Conservation (phyloP, 129 eudicot genomes). For the Deinandra increscens region DNA sequence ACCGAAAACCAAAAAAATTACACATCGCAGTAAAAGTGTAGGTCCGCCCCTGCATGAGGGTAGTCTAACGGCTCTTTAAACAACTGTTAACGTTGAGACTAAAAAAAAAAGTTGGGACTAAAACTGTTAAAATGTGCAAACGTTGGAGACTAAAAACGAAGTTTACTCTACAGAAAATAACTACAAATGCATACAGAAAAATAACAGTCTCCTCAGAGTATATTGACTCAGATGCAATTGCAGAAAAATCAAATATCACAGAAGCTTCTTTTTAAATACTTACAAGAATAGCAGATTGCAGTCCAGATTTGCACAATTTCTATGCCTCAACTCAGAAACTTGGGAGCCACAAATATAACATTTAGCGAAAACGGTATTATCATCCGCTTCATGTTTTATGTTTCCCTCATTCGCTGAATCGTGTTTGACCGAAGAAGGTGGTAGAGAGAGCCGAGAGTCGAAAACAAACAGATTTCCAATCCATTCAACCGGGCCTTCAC, state of each 20-base stretch:
- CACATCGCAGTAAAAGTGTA: too few relatives aligned
- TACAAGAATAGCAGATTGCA: conserved; percentile 92
- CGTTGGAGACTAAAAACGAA: too few relatives aligned
- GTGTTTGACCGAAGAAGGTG: conserved; percentile 64
- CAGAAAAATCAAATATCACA: background rate
- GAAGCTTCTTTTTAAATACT: conserved; percentile 31
- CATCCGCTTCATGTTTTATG: conserved; percentile 26
- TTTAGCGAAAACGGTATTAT: conserved; percentile 54
- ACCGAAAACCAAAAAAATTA: too few relatives aligned
- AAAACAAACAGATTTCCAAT: conserved; percentile 87
- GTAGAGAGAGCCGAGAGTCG: conserved; percentile 86
- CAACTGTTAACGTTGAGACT: too few relatives aligned
- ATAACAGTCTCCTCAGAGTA: too few relatives aligned
- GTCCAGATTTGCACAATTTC: conserved; percentile 94
- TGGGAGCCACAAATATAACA: conserved; percentile 82
- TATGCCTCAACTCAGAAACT: conserved; percentile 83
- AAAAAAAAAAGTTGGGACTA: too few relatives aligned
- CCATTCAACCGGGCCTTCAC: conserved; percentile 82
- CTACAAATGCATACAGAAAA: too few relatives aligned
- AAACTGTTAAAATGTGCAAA: too few relatives aligned
- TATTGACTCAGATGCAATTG: background rate
- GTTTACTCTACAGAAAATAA: too few relatives aligned
- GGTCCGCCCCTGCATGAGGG: too few relatives aligned
- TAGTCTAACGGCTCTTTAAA: too few relatives aligned
- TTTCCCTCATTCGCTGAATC: conserved; percentile 34